These are phyloP conservation scores for Combretum micranthum DNA, from an alignment of 345 rosid genomes.

Conservation along the genomic window DNA sequence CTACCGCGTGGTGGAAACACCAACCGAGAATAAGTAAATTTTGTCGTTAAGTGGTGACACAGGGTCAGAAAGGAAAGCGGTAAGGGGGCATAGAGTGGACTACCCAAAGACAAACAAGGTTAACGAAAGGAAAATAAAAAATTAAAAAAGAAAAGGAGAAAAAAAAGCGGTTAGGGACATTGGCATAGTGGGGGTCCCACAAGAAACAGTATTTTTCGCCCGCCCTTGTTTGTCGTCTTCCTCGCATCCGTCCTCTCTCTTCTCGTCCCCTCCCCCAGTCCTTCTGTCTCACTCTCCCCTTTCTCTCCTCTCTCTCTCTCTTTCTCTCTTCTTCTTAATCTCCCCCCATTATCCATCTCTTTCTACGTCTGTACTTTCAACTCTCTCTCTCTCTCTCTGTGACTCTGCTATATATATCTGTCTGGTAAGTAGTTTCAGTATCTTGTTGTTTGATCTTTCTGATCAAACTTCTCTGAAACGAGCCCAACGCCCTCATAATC, in stretches of 20 bases:
- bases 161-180: no score
- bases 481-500: no score
- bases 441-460: slow-evolving; percentile 10
- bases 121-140: neutral
- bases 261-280: slow-evolving; percentile 12
- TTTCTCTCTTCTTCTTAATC: slow-evolving; percentile 1
- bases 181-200: slow-evolving; percentile 28
- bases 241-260: slow-evolving; percentile 42
- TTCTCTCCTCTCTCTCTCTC: neutral
- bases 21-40: no score
- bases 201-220: slow-evolving; percentile 42
- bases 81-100: no score
- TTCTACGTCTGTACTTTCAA: neutral
- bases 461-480: slow-evolving; percentile 4
- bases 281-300: slow-evolving; percentile 15
- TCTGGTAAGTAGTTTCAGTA: no score
- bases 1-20: no score
- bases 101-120: no score
- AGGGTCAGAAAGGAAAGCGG: no score
- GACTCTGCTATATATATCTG: slow-evolving; percentile 5
- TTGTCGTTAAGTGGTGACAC: no score
- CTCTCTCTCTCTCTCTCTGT: slow-evolving; percentile 7
- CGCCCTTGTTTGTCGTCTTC: slow-evolving; percentile 53
- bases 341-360: slow-evolving; percentile 8
- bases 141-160: neutral